Conservation (phyloP, 257 asterid species). For the Schizonepeta tenuifolia region DNA sequence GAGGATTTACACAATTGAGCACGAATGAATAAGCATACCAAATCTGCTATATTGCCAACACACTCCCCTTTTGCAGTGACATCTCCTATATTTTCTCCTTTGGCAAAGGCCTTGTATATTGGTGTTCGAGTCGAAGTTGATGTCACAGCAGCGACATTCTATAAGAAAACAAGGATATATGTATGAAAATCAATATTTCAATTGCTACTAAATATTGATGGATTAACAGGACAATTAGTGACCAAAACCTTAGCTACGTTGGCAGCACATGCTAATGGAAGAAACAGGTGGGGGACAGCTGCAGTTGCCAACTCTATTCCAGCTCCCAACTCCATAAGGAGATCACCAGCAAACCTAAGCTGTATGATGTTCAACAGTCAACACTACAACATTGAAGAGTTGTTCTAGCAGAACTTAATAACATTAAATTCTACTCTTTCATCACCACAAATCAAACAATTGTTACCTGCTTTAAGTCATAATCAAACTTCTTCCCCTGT, state of each 20-base stretch:
- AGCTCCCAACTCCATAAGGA: conserved; percentile 97
- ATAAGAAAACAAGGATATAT: conserved; percentile 38
- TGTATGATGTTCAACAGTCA: conserved; percentile 43
- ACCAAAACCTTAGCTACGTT: conserved; percentile 85
- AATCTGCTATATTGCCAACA: conserved; percentile 92
- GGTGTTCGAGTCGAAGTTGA: conserved; percentile 98
- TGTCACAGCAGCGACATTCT: conserved; percentile 97
- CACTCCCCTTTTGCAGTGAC: conserved; percentile 99
- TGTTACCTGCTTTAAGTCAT: conserved; percentile 97
- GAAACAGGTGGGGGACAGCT: conserved; percentile 85
- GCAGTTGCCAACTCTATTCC: conserved; percentile 94
- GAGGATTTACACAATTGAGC: too few species aligned
- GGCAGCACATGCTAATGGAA: conserved; percentile 98
- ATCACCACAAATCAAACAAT: conserved; percentile 23
- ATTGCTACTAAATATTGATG: conserved; percentile 8
- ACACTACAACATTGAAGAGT: conserved; percentile 26
- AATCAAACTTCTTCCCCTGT: conserved; percentile 97
- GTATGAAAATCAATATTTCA: conserved; percentile 23
- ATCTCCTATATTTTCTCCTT: conserved; percentile 99
- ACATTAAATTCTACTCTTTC: conserved; percentile 15
- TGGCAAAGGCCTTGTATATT: conserved; percentile 97
- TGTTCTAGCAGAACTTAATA: background rate
- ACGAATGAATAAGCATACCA: too few species aligned
- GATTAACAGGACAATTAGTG: conserved; percentile 21
- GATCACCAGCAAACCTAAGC: conserved; percentile 98